Percentiles rank a stretch among this genome's conserved stretches.
phyloP scores from a whole-genome alignment of 2,329 filamentous ascomycete genomes.

The Fusarium nygamai region DNA sequence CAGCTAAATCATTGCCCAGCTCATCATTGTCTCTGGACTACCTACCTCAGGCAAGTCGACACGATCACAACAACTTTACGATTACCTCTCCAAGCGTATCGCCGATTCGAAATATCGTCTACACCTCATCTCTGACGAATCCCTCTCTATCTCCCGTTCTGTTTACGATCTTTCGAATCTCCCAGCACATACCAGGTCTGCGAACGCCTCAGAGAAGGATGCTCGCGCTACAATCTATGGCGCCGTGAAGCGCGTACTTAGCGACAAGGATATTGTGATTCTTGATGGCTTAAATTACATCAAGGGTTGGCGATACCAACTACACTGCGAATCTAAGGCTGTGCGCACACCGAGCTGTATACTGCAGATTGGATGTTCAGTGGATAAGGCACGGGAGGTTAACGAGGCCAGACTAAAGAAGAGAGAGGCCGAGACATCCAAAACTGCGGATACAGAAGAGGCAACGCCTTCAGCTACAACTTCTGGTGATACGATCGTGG shows the following conservation, averaged over 20 bases:
- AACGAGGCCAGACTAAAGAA: slow-evolving; percentile 67
- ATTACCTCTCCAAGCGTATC: slow-evolving; percentile 70
- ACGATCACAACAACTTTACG: slow-evolving; percentile 71
- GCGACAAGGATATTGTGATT: slow-evolving; percentile 78
- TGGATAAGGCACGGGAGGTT: slow-evolving; percentile 62
- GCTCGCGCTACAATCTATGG: slow-evolving; percentile 79
- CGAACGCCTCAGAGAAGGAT: slow-evolving; percentile 82
- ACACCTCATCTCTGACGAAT: slow-evolving; percentile 79
- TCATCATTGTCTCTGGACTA: slow-evolving; percentile 74
- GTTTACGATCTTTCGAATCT: slow-evolving; percentile 75
- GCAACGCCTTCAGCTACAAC: background rate
- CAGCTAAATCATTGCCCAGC: slow-evolving; percentile 52
- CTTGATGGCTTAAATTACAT: slow-evolving; percentile 88
- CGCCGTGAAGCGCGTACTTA: slow-evolving; percentile 80
- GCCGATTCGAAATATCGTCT: slow-evolving; percentile 66
- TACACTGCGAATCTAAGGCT: slow-evolving; percentile 87
- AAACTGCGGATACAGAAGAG: background rate
- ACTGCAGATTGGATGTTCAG: slow-evolving; percentile 69
- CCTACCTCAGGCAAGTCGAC: slow-evolving; percentile 76
- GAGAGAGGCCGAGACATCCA: slow-evolving; percentile 9
- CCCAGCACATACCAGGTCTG: slow-evolving; percentile 71
- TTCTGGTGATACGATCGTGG: background rate
- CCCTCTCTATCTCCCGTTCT: slow-evolving; percentile 72
- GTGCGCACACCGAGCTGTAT: slow-evolving; percentile 79
- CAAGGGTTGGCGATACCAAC: slow-evolving; percentile 88